Base-by-base conservation (phyloP, 1,139 yeast species). In the Taiozyma sp. region DNA sequence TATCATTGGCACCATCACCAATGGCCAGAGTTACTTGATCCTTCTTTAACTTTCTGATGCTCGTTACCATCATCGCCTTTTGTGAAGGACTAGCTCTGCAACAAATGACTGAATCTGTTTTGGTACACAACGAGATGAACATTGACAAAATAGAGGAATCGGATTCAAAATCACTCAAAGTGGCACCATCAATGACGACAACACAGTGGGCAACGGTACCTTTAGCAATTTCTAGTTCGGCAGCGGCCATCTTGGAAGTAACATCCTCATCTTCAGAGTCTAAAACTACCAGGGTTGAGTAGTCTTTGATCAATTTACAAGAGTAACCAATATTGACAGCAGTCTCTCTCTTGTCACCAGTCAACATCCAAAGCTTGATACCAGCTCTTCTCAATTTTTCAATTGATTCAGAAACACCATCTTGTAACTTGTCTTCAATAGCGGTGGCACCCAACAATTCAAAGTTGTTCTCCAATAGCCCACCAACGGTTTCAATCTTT, bases 1-100 rank as follows among this genome's bases (percentile, higher is more conserved):
- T 90, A 68, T 93, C 99, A 65, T 93, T 93, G 1, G 99, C 99
- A 60, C 99, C 99, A 70, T 93, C 99, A n/a, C 99, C 99, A 64
- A 95, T 88, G 0, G 99, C 99, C 54, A 95, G 74, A 0, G 97
- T 89, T 7, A 93, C 97, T 30, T 88, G 75, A 9, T 73, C 71
- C 48, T 76, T 81, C 57, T 85, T 79, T 55, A 85, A 71, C 30
- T 75, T 72, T 49, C 98, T 77, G 16, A 95, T 89, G 26, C 85
- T 78, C 39, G 80, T 70, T 2, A 93, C 98, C 88, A 95, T 85
- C 42, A 80, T 75, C 0, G 98, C 97, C 69, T 93, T 93, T 67
- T 93, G 99, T 0, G 97, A 84, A 0, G 99, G 99, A 19, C 96
- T 86, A 0, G 98, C 98, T 55, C 99, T 81, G 66, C 99, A 95